Conservation (phyloP, 306 rosid genomes). For the Prunus kanzakura region DNA sequence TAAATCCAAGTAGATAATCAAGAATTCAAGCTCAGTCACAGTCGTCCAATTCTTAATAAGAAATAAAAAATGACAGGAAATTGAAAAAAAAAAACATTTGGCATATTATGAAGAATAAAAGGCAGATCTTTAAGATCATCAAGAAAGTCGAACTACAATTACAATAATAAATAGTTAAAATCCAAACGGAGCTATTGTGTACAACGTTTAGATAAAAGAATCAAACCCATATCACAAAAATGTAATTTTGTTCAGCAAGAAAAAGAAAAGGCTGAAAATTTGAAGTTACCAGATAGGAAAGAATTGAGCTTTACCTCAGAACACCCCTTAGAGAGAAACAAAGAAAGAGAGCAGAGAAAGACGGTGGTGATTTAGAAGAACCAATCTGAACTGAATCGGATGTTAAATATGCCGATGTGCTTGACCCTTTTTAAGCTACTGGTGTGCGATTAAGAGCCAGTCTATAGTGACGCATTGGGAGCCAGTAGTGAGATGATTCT, state of each 20-base stretch:
- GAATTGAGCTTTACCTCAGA: conserved; percentile 21
- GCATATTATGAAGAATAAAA: not conserved
- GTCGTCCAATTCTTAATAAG: not conserved
- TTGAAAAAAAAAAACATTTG: not conserved
- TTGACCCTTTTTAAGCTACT: not conserved
- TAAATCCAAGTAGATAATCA: not conserved
- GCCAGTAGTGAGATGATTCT: not conserved
- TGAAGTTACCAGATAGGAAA: not conserved
- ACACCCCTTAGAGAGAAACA: conserved; percentile 10
- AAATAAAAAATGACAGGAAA: not conserved
- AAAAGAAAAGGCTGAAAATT: not conserved
- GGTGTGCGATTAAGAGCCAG: not conserved
- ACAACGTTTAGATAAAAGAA: not conserved
- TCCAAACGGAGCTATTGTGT: not conserved
- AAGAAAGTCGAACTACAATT: not conserved
- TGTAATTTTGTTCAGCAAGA: too few relatives aligned
- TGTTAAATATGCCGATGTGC: not conserved
- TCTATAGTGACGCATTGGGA: not conserved
- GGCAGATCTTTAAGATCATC: conserved; percentile 16
- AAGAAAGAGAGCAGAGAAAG: not conserved
- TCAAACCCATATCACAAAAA: conserved; percentile 6
- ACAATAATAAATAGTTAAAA: not conserved
- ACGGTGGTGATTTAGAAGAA: not conserved
- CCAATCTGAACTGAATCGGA: not conserved
- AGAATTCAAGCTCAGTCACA: not conserved